Base-by-base conservation (phyloP, 805 yeast species). In the Sporopachydermia lactativora region DNA sequence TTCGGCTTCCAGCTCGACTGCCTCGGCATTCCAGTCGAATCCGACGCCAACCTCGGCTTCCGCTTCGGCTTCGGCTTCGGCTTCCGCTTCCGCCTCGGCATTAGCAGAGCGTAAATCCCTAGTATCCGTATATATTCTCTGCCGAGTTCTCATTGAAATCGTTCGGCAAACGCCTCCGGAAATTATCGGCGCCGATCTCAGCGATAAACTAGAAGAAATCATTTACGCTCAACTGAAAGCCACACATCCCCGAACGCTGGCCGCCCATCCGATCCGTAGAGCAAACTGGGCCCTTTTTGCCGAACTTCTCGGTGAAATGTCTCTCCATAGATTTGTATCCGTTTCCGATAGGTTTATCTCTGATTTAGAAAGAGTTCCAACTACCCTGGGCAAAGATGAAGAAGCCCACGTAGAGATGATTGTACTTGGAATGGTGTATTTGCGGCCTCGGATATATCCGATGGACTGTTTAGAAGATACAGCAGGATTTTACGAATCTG, bases 201-300 rank as follows among this genome's bases (percentile, higher is more conserved):
- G 82, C 15, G 82, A 76, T 39, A 83, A 82, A 50, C 64, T 92
- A 5, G 97, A 92, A 57, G 97, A 92, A 49, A 88, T 88, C 40
- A 94, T 89, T 18, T 92, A 85, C 62, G 77, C 84, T 13, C 96
- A 92, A 57, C 62, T 92, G 42, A 75, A 82, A 48, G 76, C 88
- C 2, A 84, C 95, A 1, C 96, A 92, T 52, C 95, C 96, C 0
- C 62, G 65, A 31, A 55, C 73, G 15, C 67, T 79, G 3, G 70
- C 82, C 4, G 69, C 78, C 2, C 77, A 84, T 37, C 63, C 77
- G 17, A 83, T 89, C 2, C 71, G 95, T 43, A 77, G 92, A 4
- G 85, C 96, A 0, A 92, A 92, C 55, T 92, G 97, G 97, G 80
- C 82, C 51, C 68, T 88, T 28, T 78, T 92, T 57, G 94, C 97